These are phyloP conservation scores for Syzygium oleosum DNA, from an alignment of 345 rosid species.

Conservation along the genomic window DNA sequence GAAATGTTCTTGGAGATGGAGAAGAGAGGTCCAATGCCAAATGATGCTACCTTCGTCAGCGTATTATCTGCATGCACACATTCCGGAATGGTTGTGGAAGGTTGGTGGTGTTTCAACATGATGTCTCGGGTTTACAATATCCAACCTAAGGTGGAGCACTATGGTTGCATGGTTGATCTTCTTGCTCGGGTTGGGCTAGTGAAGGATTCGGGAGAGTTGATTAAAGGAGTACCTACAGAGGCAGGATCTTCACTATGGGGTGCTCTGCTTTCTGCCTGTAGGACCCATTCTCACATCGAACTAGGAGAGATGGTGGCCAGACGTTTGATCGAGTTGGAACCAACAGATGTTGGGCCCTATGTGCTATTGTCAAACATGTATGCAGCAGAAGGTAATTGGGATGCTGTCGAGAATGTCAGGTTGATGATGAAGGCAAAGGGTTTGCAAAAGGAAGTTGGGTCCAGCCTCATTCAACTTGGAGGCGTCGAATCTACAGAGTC, in stretches of 20 bases:
- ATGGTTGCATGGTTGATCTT: slow-evolving; percentile 55
- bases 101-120: slow-evolving; percentile 54
- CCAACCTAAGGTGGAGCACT: slow-evolving; percentile 43
- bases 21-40: slow-evolving; percentile 27
- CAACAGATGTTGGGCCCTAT: slow-evolving; percentile 35
- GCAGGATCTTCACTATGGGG: slow-evolving; percentile 21
- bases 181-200: slow-evolving; percentile 39
- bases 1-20: slow-evolving; percentile 42
- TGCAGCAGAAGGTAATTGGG: slow-evolving; percentile 51
- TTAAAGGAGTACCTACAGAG: slow-evolving; percentile 10
- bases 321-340: slow-evolving; percentile 35
- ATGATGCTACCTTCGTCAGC: slow-evolving; percentile 45
- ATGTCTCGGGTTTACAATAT: slow-evolving; percentile 42
- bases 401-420: slow-evolving; percentile 39
- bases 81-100: slow-evolving; percentile 51
- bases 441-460: slow-evolving; percentile 10
- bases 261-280: slow-evolving; percentile 35
- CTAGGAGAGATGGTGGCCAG: slow-evolving; percentile 40
- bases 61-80: slow-evolving; percentile 43
- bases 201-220: slow-evolving; percentile 26
- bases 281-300: slow-evolving; percentile 15
- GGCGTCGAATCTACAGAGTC: not conserved
- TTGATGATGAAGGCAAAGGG: slow-evolving; percentile 29
- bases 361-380: slow-evolving; percentile 40
- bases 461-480: slow-evolving; percentile 7